These are phyloP conservation scores for Cytospora piceicola DNA, from an alignment of 2,329 filamentous ascomycete species.

Conservation along the genomic window DNA sequence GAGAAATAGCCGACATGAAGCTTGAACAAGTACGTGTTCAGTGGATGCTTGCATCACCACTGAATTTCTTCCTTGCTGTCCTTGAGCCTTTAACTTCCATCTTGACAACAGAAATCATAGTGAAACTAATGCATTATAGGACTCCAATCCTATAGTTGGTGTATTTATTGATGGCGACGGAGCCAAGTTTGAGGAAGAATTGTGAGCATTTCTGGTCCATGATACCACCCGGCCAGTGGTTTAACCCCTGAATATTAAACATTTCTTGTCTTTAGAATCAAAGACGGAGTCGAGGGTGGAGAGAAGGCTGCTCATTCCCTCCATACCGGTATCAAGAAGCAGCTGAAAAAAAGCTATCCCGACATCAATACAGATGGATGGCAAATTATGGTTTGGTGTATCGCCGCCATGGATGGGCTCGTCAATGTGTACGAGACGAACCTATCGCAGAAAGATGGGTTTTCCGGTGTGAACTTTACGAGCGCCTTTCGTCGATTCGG, in stretches of 20 bases:
- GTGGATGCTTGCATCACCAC: background rate
- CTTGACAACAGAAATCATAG: background rate
- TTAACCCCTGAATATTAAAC: background rate
- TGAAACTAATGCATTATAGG: background rate
- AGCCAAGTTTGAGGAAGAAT: background rate
- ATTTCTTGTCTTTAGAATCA: background rate
- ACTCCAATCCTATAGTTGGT: conserved; percentile 7
- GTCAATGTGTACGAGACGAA: background rate
- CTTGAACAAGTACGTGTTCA: background rate
- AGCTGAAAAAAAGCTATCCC: background rate
- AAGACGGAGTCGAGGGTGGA: conserved; percentile 1
- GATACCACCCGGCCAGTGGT: too few relatives aligned
- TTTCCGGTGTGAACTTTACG: background rate
- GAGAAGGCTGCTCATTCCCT: conserved; percentile 5
- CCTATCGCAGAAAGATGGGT: background rate
- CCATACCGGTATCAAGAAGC: background rate
- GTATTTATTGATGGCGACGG: conserved; percentile 12
- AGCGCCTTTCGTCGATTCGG: background rate
- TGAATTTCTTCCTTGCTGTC: too few relatives aligned
- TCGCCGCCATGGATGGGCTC: conserved; percentile 7
- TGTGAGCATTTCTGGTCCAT: background rate
- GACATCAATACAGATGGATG: background rate
- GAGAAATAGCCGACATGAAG: background rate
- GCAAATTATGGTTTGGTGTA: conserved; percentile 4
- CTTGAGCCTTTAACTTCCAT: too few relatives aligned